Evolutionary conservation across 768 basidiomycete species (phyloP).

Genomic region (Sporobolomyces roseus): DNA sequence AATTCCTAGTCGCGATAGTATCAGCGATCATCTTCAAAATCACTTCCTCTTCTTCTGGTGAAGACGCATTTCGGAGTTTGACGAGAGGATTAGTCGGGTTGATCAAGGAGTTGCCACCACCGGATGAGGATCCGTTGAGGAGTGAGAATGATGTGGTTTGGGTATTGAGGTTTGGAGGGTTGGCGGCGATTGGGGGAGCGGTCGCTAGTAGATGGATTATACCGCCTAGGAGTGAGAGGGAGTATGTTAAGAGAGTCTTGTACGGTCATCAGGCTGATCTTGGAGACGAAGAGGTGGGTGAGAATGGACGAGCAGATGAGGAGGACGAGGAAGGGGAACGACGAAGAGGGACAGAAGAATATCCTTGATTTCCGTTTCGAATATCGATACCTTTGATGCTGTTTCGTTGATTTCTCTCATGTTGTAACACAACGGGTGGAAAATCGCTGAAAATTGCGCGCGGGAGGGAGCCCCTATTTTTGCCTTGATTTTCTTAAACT

Average conservation of each 20-base stretch:
- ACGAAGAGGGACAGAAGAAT: no score
- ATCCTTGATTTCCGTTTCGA: no score
- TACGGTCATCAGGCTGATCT: no score
- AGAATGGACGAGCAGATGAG: slow-evolving; percentile 12
- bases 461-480: no score
- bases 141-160: slow-evolving; percentile 49
- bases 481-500: no score
- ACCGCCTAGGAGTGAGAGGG: slow-evolving; percentile 29
- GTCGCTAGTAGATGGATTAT: slow-evolving; percentile 34
- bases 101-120: no score
- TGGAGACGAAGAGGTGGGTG: no score
- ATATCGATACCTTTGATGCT: no score
- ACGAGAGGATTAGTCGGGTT: slow-evolving; percentile 28
- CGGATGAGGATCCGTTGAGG: slow-evolving; percentile 2
- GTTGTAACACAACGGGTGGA: no score
- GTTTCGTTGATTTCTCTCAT: no score
- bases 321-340: slow-evolving; percentile 11
- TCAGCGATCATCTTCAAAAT: slow-evolving; percentile 51
- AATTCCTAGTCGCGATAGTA: slow-evolving; percentile 52
- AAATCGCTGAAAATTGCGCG: no score
- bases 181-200: slow-evolving; percentile 48
- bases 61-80: no score
- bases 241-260: slow-evolving; percentile 21
- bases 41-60: slow-evolving; percentile 35
- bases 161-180: slow-evolving; percentile 52